Evolutionary conservation across 108 stramenopile genomes (phyloP), one percentile per base, ranked within the genome.

Genomic region (Skeletonema costatum): DNA sequence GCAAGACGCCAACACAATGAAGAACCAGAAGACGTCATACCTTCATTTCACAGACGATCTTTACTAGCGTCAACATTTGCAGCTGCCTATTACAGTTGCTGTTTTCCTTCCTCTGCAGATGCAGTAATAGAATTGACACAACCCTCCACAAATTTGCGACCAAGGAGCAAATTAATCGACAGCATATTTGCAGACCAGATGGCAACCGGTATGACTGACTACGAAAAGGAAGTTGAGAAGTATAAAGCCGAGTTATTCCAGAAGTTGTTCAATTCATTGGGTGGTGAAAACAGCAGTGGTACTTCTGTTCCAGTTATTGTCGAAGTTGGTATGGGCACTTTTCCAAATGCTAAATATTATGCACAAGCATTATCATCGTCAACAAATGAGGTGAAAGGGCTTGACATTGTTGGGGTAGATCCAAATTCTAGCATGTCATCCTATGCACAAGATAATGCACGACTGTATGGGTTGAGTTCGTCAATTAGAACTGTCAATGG

Each of bases 321-420:
- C 39, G 87, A 88, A 64, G 68, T 88, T 44, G 87, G 87, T 7
- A 81, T 86, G 79, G 87, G 87, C 5, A 76, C 85, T 31, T 86
- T 88, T 38, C 87, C 87, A n/a, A 88, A 88, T 74, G 84, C 87
- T 6, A 70, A 73, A 16, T 88, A 80, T 60, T 88, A 83, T 60
- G 66, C 71, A 32, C 38, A 77, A 32, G 75, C 76, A 33, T 31
- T 70, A 14, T 42, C 59, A 36, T 32, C 53, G 7, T 64, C 38
- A 35, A 39, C 10, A 32, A 32, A 51, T 10, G 25, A 9, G 1
- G 25, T 56, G 1, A 56, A 56, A 36, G 70, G 66, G 16, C 51
- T 86, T 10, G 85, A 88, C 41, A 88, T 88, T 35, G 76, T 86
- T 56, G 80, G 87, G 5, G 64, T 88, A 31, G 87, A 88, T 60